Conservation (phyloP, 345 rosid genomes). For the Salix viminalis region DNA sequence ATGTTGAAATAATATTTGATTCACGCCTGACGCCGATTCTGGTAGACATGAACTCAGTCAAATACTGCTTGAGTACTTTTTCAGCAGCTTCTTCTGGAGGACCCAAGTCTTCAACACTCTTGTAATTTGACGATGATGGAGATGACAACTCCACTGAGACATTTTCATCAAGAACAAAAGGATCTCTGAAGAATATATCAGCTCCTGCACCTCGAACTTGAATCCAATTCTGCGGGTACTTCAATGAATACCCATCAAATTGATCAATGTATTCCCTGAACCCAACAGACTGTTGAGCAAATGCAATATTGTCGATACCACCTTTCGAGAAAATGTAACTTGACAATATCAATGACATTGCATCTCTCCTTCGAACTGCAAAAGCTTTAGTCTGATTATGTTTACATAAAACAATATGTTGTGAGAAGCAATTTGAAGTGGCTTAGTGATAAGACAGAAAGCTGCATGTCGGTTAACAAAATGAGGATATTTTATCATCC, state of each 20-base stretch:
- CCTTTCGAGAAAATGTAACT: conserved; percentile 41
- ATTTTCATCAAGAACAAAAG: conserved; percentile 79
- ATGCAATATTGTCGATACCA: conserved; percentile 26
- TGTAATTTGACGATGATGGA: conserved; percentile 81
- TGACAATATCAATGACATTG: conserved; percentile 54
- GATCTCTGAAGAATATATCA: conserved; percentile 90
- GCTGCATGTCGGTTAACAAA: background rate
- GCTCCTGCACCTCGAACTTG: conserved; percentile 93
- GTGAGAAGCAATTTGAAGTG: conserved; percentile 26
- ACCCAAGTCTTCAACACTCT: conserved; percentile 80
- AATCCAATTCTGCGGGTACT: conserved; percentile 84
- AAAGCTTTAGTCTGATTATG: conserved; percentile 62
- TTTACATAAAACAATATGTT: conserved; percentile 25
- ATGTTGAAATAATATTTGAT: conserved; percentile 56
- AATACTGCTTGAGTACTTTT: conserved; percentile 73
- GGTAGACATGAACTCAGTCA: conserved; percentile 97
- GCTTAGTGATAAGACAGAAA: background rate
- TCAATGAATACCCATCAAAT: conserved; percentile 86
- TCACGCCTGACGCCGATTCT: conserved; percentile 84
- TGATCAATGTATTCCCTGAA: conserved; percentile 79
- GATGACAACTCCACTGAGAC: conserved; percentile 85
- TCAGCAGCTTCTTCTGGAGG: conserved; percentile 77
- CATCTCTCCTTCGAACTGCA: conserved; percentile 77
- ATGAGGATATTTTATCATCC: background rate
- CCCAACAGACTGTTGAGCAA: conserved; percentile 44